Base-by-base conservation (phyloP, 768 basidiomycete species). In the Xerocomellus chrysenteron region DNA sequence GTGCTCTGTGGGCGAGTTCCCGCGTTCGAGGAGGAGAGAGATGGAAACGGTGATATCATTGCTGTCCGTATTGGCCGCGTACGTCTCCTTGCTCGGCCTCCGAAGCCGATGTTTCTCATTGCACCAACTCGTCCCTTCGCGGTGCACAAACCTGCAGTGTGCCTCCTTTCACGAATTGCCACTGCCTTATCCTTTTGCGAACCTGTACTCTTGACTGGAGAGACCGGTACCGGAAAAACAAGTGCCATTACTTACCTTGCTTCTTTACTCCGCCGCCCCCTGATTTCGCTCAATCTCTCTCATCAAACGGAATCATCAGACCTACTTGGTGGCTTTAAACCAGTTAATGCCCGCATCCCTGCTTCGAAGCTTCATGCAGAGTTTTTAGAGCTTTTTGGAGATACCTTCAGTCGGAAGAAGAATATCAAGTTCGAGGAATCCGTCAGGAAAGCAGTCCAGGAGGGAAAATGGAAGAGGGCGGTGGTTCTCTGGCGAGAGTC, bases 141-240 rank as follows among this genome's bases (percentile, higher is more conserved):
- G 0, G 75, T 98, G 73, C 96, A 98, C 65, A 83, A 84, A 52
- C 94, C 94, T 1, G 94, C 94, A 0, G 73, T 89, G 1, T 73
- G 82, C 32, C 78, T 98, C 3, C 80, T 98, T 35, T 89, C 92
- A 21, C 84, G 92, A 16, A 87, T 98, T 37, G 84, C 85, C 3
- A 85, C 84, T 21, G 83, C 88, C 0, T 77, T 94, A 45, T 78
- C 86, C 0, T 76, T 88, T 45, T 73, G 74, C 14, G 97, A 99
- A 67, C 94, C 97, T 5, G 78, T 95, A 5, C 80, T 99, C 9
- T 80, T 99, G 26, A 94, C 94, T 0, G 97, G 97, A 45, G 97
- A 99, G 76, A 99, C 97, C 2, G 97, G 97, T n/a, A 99, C 97
- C 1, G 97, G 97, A 14, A 99, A 99, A 74, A 99, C 97, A 0